A percentile compares a stretch with the other conserved stretches of the same genome.
Evolutionary conservation across 2,329 filamentous ascomycete genomes (phyloP).

Genomic region (Apiospora malaysiana): DNA sequence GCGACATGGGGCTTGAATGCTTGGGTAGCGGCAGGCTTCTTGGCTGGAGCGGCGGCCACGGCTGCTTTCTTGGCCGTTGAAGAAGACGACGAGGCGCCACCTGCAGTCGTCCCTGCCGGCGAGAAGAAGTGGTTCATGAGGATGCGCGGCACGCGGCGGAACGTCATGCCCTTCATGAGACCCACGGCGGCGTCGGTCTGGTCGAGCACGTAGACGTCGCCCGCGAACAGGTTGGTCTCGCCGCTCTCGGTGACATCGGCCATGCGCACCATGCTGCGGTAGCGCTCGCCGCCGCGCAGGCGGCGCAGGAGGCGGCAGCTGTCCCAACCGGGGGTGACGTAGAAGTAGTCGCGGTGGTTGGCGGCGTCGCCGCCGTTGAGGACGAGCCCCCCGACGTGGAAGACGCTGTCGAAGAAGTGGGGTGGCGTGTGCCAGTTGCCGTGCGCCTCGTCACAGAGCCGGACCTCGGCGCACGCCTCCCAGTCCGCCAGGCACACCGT

Average conservation of each 20-base stretch:
- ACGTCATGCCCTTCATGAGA: constrained; percentile 39
- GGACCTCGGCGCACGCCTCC: constrained; percentile 40
- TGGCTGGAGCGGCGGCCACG: too few species aligned
- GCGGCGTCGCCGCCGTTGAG: constrained; percentile 59
- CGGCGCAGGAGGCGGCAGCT: too few species aligned
- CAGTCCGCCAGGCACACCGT: constrained; percentile 54
- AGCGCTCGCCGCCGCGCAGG: too few species aligned
- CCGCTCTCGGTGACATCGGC: too few species aligned
- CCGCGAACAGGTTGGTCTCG: constrained; percentile 34
- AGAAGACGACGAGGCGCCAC: too few species aligned
- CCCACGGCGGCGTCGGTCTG: constrained; percentile 40
- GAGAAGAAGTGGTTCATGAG: constrained; percentile 48
- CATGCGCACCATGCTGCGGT: too few species aligned
- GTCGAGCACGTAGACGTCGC: constrained; percentile 45
- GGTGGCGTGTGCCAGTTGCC: constrained; percentile 58
- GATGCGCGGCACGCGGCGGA: constrained; percentile 43
- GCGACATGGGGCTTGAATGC: too few species aligned
- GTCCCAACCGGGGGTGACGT: too few species aligned
- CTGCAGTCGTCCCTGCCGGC: constrained; percentile 18
- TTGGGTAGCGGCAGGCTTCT: too few species aligned
- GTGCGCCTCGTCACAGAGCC: constrained; percentile 47
- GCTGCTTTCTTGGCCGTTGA: too few species aligned
- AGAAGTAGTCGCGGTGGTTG: constrained; percentile 29
- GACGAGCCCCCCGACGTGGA: constrained; percentile 61
- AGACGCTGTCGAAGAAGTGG: constrained; percentile 59